A percentile compares a stretch with the other conserved stretches of the same genome.
Evolutionary conservation across 2,329 filamentous ascomycete species (phyloP).

Genomic region (Chaetomiaceae sp.): DNA sequence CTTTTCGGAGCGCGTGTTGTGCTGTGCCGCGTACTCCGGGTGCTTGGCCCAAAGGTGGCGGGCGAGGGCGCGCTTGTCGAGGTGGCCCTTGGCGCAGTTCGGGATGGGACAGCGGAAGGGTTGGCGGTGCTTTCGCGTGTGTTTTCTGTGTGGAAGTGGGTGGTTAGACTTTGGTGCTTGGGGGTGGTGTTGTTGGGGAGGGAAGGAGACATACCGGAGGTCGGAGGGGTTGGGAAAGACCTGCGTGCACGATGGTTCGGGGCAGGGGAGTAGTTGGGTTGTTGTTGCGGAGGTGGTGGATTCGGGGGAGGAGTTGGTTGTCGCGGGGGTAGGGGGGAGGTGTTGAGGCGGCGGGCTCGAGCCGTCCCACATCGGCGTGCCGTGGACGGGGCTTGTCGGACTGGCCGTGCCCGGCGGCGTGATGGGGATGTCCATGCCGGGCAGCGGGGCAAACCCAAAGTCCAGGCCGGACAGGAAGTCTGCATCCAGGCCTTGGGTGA

Average conservation of each 20-base stretch:
- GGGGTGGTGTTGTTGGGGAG: not conserved
- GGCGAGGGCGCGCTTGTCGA: slow-evolving; percentile 20
- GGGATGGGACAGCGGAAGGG: slow-evolving; percentile 20
- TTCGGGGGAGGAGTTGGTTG: not conserved
- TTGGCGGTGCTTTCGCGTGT: slow-evolving; percentile 22
- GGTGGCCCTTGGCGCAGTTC: slow-evolving; percentile 19
- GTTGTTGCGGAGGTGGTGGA: not conserved
- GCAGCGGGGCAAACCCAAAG: not conserved
- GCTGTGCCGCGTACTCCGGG: slow-evolving; percentile 13
- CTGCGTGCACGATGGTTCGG: slow-evolving; percentile 7
- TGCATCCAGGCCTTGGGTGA: no score
- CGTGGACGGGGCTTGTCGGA: not conserved
- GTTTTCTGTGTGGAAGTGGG: slow-evolving; percentile 7
- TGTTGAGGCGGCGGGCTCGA: not conserved
- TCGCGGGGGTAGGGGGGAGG: not conserved
- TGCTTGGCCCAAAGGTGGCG: slow-evolving; percentile 24
- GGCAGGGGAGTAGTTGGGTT: slow-evolving; percentile 7
- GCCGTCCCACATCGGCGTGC: not conserved
- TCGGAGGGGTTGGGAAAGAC: slow-evolving; percentile 6
- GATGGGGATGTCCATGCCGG: not conserved
- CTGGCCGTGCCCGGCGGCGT: not conserved
- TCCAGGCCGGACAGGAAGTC: not conserved
- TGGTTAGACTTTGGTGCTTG: not conserved
- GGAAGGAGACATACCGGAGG: slow-evolving; percentile 6
- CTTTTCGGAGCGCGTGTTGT: slow-evolving; percentile 11